These are phyloP conservation scores for Aphanomyces astaci DNA, from an alignment of 352 stramenopile genomes.

Conservation along the genomic window DNA sequence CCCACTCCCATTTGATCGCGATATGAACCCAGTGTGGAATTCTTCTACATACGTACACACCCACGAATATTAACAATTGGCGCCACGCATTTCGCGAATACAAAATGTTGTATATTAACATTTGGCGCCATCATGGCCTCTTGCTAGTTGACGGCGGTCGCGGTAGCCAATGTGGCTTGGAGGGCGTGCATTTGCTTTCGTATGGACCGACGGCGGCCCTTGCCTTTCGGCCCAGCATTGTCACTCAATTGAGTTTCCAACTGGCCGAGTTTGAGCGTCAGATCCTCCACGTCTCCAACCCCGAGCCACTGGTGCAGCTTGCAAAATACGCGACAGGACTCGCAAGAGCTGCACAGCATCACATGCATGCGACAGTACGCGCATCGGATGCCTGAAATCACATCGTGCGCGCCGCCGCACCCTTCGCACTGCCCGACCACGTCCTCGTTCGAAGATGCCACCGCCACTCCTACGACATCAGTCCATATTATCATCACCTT, in stretches of 20 bases:
- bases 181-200: constrained; percentile 75
- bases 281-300: constrained; percentile 32
- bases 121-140: no score
- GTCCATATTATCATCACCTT: not conserved
- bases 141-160: no score
- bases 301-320: constrained; percentile 47
- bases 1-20: no score
- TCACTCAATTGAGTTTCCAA: constrained; percentile 33
- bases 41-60: no score
- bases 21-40: no score
- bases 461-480: constrained; percentile 23
- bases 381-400: constrained; percentile 53
- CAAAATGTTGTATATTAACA: no score
- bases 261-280: constrained; percentile 29
- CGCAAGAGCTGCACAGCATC: constrained; percentile 54
- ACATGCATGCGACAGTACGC: constrained; percentile 75
- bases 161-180: constrained; percentile 17
- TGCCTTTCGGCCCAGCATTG: constrained; percentile 42
- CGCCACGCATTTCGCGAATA: no score
- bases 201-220: constrained; percentile 62
- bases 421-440: constrained; percentile 56
- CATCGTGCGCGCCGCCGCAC: constrained; percentile 55
- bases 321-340: constrained; percentile 44
- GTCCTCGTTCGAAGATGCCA: constrained; percentile 37
- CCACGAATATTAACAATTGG: no score